These are phyloP conservation scores for Pythium sukuiense DNA, from an alignment of 352 stramenopile species.

Conservation along the genomic window DNA sequence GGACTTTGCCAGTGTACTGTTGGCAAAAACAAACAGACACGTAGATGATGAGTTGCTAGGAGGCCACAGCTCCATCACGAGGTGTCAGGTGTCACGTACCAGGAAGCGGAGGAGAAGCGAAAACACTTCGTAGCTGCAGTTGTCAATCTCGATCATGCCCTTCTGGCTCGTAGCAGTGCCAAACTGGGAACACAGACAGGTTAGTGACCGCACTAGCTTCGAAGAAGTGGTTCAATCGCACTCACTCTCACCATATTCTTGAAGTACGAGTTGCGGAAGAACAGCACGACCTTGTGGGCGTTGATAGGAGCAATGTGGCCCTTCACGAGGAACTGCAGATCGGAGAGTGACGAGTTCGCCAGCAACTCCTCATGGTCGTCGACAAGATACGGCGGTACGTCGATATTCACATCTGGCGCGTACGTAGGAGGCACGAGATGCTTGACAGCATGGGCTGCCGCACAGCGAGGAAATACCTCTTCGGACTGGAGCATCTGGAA, in stretches of 20 bases:
- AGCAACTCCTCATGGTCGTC: slow-evolving; percentile 89
- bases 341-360: slow-evolving; percentile 76
- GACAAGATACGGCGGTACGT: slow-evolving; percentile 78
- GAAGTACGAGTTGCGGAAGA: slow-evolving; percentile 91
- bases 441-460: slow-evolving; percentile 84
- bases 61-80: not conserved
- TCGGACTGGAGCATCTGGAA: slow-evolving; percentile 81
- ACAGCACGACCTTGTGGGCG: slow-evolving; percentile 87
- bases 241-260: slow-evolving; percentile 90
- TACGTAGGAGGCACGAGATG: slow-evolving; percentile 77
- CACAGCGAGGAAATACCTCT: slow-evolving; percentile 73
- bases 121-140: slow-evolving; percentile 89
- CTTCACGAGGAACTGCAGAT: slow-evolving; percentile 88
- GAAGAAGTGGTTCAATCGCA: slow-evolving; percentile 15
- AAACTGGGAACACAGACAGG: slow-evolving; percentile 46
- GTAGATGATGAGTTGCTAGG: not conserved
- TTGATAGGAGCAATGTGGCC: slow-evolving; percentile 86
- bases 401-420: slow-evolving; percentile 72
- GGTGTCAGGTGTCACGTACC: slow-evolving; percentile 35
- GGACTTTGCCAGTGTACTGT: slow-evolving; percentile 88
- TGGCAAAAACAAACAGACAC: slow-evolving; percentile 6
- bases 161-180: slow-evolving; percentile 78
- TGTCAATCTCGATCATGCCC: slow-evolving; percentile 86
- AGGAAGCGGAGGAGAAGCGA: slow-evolving; percentile 82
- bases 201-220: not conserved